Conservation (phyloP, 148 eudicot genomes). For the Heliamphora exappendiculata region DNA sequence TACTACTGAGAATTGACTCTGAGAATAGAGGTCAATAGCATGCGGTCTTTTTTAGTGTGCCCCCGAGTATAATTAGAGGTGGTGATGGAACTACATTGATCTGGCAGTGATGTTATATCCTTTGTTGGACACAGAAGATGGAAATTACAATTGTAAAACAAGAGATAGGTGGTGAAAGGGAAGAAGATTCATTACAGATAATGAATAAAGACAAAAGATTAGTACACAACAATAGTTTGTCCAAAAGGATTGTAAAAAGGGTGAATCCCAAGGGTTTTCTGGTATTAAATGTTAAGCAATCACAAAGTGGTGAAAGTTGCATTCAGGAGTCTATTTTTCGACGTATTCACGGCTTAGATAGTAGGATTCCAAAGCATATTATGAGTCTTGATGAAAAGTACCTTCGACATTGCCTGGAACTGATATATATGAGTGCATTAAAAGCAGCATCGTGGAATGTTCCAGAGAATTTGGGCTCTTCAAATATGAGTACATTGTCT, state of each 20-base stretch:
- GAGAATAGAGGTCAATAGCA: background rate
- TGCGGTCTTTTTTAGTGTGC: background rate
- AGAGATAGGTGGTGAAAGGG: slow-evolving; percentile 7
- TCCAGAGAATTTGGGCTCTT: background rate
- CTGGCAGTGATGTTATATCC: too few species aligned
- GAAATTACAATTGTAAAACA: slow-evolving; percentile 10
- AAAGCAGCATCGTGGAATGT: slow-evolving; percentile 21
- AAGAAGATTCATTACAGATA: slow-evolving; percentile 11
- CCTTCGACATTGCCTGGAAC: slow-evolving; percentile 43
- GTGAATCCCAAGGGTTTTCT: slow-evolving; percentile 9
- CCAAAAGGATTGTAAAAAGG: background rate
- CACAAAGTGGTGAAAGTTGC: slow-evolving; percentile 18
- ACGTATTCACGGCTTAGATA: slow-evolving; percentile 9
- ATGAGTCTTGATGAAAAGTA: slow-evolving; percentile 47
- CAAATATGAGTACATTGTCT: slow-evolving; percentile 15
- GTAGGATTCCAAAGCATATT: slow-evolving; percentile 31
- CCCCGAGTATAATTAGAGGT: background rate
- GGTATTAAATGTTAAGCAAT: slow-evolving; percentile 9
- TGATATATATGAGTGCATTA: slow-evolving; percentile 30
- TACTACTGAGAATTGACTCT: background rate
- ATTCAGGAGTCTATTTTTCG: slow-evolving; percentile 16
- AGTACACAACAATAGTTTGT: slow-evolving; percentile 8
- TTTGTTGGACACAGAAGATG: slow-evolving; percentile 14
- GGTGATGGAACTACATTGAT: background rate
- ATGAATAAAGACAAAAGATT: slow-evolving; percentile 12